phyloP scores from a whole-genome alignment of 129 eudicot genomes.

The Gnaphalium uliginosum region DNA sequence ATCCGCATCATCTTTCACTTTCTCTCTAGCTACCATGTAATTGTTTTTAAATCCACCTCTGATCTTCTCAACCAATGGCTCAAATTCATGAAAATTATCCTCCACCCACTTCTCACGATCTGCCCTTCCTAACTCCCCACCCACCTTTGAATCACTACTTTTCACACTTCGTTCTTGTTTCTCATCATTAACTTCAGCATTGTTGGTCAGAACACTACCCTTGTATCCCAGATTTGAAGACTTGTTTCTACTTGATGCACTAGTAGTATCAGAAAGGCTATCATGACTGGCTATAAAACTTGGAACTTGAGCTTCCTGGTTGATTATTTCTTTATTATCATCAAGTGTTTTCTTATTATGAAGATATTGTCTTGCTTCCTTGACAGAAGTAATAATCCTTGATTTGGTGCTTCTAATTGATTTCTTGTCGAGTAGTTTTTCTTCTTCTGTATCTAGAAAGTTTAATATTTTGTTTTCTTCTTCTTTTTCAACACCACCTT shows the following conservation, averaged over 20 bases:
- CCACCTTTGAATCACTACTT: constrained; percentile 26
- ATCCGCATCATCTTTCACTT: constrained; percentile 47
- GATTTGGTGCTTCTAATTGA: constrained; percentile 34
- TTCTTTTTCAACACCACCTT: neutral
- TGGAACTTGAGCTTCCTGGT: constrained; percentile 23
- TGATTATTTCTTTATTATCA: constrained; percentile 25
- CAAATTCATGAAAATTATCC: constrained; percentile 77
- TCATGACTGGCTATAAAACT: constrained; percentile 13
- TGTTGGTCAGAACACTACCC: constrained; percentile 24
- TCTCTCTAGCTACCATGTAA: constrained; percentile 72
- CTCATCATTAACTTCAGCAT: constrained; percentile 24
- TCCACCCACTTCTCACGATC: constrained; percentile 73
- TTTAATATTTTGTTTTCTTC: constrained; percentile 17
- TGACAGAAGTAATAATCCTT: constrained; percentile 65
- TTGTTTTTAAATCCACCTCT: constrained; percentile 70
- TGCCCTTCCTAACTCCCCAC: constrained; percentile 28
- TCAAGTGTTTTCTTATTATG: constrained; percentile 44
- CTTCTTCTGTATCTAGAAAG: constrained; percentile 14
- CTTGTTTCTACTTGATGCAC: constrained; percentile 3
- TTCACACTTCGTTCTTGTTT: constrained; percentile 10
- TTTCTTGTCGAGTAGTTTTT: constrained; percentile 21
- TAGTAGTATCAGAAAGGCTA: neutral
- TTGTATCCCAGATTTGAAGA: constrained; percentile 11
- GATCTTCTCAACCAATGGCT: constrained; percentile 76
- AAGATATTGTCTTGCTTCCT: constrained; percentile 91